Base-by-base conservation (phyloP, 768 basidiomycete genomes). In the Russula sp. region DNA sequence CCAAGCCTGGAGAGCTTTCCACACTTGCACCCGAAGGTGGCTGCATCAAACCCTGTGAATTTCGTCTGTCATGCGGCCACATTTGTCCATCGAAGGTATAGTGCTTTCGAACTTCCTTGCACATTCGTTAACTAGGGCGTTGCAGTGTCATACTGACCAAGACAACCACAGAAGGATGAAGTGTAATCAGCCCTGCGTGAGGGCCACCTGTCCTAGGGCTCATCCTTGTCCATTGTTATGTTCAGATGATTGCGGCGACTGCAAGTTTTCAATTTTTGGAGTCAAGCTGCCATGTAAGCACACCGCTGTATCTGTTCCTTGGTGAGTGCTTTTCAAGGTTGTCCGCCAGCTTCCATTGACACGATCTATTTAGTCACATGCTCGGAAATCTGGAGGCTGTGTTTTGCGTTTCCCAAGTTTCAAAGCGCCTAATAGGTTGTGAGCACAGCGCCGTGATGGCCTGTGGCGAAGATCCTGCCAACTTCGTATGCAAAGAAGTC, bases 171-270 rank as follows among this genome's bases (percentile, higher is more conserved):
- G 49, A 7, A 14, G 55, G 47, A 58, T 70, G 48, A 42, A 53
- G 44, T 74, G 72, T 42, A 35, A 34, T 48, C 61, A 66, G 45
- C 68, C 64, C 7, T 75, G 73, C 45, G 42, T 49, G 7, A 52
- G 55, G 32, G 50, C 68, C 20, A 34, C 56, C 3, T 71, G 71
- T 40, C 50, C 61, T 2, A 64, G 67, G 40, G 52, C 49, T 5
- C 71, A 74, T 56, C 70, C 71, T 14, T 73, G 73, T 53, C 42
- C 35, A n/a, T 63, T 66, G 53, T 50, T 56, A 0, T 74, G 77
- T 66, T 68, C 67, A 16, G 62, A 71, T 27, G 58, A 65, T 20
- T 69, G 73, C 58, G 67, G 67, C 44, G 34, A 68, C 14, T 74
- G 73, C 60, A 31, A 48, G 13, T 68, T 69, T 49, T 69, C 68